phyloP scores from a whole-genome alignment of 2,329 filamentous ascomycete genomes.

The Fusarium napiforme region DNA sequence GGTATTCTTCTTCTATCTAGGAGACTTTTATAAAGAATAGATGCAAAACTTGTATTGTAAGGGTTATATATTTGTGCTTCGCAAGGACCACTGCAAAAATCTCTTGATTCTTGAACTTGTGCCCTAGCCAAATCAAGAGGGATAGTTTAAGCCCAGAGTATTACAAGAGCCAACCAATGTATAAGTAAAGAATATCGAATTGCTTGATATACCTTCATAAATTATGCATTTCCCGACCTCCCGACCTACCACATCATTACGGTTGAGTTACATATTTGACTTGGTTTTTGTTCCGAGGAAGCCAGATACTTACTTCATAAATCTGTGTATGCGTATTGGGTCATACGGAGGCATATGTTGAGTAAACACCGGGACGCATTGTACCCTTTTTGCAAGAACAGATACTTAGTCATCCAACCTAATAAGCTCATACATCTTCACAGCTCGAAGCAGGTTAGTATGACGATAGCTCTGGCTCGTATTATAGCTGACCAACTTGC shows the following conservation, averaged over 20 bases:
- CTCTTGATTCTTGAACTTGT: background rate
- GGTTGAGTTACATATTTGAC: background rate
- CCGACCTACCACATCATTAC: background rate
- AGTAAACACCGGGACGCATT: too few relatives aligned
- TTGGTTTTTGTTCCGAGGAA: background rate
- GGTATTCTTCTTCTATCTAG: background rate
- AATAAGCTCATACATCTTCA: too few relatives aligned
- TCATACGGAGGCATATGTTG: too few relatives aligned
- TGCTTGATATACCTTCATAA: background rate
- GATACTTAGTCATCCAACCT: too few relatives aligned
- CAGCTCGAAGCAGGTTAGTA: too few relatives aligned
- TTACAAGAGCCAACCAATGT: rapidly evolving
- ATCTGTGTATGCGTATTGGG: too few relatives aligned
- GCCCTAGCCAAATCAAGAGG: background rate
- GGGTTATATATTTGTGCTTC: background rate
- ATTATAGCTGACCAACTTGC: too few relatives aligned
- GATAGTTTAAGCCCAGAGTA: rapidly evolving
- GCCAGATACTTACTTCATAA: too few relatives aligned
- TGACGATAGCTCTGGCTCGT: too few relatives aligned
- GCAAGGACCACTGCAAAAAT: background rate
- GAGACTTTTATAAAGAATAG: background rate
- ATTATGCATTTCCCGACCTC: background rate
- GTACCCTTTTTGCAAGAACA: too few relatives aligned
- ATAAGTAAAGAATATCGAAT: rapidly evolving
- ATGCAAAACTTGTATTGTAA: background rate